Conservation (phyloP, 768 basidiomycete species). For the Xanthoconium purpureum region DNA sequence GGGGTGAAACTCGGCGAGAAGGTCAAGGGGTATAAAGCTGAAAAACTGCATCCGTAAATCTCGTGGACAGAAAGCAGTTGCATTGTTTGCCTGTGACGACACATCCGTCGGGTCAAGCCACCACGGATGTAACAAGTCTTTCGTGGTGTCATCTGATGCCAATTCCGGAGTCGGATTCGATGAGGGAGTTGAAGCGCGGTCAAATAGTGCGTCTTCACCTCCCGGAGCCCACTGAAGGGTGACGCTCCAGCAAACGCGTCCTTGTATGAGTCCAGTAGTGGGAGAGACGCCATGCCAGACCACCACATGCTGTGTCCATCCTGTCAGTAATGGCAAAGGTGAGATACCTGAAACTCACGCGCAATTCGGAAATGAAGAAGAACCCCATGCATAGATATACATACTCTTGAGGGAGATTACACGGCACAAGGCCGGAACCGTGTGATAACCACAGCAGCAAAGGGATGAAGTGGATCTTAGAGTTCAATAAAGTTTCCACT, state of each 20-base stretch:
- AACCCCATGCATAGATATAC: slow-evolving; percentile 46
- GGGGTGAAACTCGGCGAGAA: slow-evolving; percentile 30
- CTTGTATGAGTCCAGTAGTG: slow-evolving; percentile 13
- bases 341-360: slow-evolving; percentile 28
- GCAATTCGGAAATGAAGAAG: slow-evolving; percentile 41
- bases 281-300: not conserved
- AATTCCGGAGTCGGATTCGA: not conserved
- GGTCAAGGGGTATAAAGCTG: slow-evolving; percentile 30
- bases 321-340: not conserved
- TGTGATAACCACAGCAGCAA: slow-evolving; percentile 40
- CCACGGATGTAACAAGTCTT: slow-evolving; percentile 16
- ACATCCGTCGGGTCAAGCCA: slow-evolving; percentile 19
- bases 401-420: slow-evolving; percentile 35
- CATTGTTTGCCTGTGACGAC: not conserved
- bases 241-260: slow-evolving; percentile 44
- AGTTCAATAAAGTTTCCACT: slow-evolving; percentile 40
- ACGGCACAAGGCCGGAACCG: slow-evolving; percentile 26
- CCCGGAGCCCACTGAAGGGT: slow-evolving; percentile 49
- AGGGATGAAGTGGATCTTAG: slow-evolving; percentile 38
- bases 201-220: slow-evolving; percentile 41
- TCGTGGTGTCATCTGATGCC: not conserved
- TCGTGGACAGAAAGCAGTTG: slow-evolving; percentile 19
- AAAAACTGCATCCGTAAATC: slow-evolving; percentile 27
- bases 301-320: slow-evolving; percentile 16
- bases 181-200: not conserved